These are phyloP conservation scores for Botrytis medusae DNA, from an alignment of 2,329 filamentous ascomycete genomes.

Conservation along the genomic window DNA sequence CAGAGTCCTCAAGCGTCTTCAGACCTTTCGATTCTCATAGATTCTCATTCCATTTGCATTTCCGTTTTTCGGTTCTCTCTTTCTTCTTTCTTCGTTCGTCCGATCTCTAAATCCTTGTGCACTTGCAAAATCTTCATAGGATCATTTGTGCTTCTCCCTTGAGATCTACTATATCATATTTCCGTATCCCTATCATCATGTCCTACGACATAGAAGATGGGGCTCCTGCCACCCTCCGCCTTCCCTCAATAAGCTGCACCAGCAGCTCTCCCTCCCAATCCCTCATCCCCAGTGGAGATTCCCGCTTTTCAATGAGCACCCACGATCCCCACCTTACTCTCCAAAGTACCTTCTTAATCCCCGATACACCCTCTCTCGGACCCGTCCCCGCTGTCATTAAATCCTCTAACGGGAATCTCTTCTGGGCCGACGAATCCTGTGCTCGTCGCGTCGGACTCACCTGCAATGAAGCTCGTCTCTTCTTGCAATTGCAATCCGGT, in stretches of 20 bases:
- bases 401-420: constrained; percentile 32
- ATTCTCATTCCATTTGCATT: neutral
- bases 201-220: neutral
- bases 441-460: constrained; percentile 32
- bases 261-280: neutral
- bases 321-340: neutral
- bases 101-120: neutral
- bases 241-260: neutral
- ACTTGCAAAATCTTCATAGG: neutral
- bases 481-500: constrained; percentile 29
- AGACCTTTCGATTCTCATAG: neutral
- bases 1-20: neutral
- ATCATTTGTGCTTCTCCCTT: neutral
- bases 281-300: neutral
- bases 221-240: neutral
- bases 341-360: too few species aligned
- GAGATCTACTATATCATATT: neutral
- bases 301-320: neutral
- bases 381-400: constrained; percentile 33
- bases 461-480: constrained; percentile 30
- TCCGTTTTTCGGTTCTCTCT: neutral
- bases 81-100: neutral
- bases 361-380: neutral
- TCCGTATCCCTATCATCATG: neutral
- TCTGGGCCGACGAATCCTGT: constrained; percentile 34